Evolutionary conservation across 441 rosid species (phyloP), one percentile per base, ranked within the genome.

Genomic region (Adansonia grandidieri): DNA sequence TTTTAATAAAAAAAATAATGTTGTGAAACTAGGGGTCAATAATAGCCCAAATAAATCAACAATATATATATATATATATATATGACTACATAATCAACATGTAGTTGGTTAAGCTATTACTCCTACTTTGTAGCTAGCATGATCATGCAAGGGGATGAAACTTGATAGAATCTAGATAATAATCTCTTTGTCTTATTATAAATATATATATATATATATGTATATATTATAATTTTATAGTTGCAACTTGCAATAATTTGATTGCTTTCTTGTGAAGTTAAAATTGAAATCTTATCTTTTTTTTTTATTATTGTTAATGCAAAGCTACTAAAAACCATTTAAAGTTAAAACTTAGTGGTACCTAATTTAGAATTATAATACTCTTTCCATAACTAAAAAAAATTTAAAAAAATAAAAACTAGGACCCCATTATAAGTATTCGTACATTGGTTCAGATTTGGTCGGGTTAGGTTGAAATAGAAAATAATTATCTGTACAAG

Each of bases 271-370:
- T 61, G 22, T 48, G 65, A 78, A 80, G 77, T 76, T 79, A 81
- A 85, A 73, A 40, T 80, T 81, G 74, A 79, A 77, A 84, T 44
- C 54, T 78, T 58, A 78, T 83, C 79, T 48, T 50, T 42, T 3
- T 3, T 7, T 63, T 32, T n/a, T n/a, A n/a, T n/a, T 15, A 13
- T 32, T 69, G 24, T 62, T 19, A 73, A 50, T 20, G 67, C 53
- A 28, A 77, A 64, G 70, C 82, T 57, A 78, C 57, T 37, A 28
- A 1, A 71, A 51, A 48, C 45, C 14, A 53, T 0, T 9, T 53
- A 19, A 53, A 53, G 19, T 4, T 1, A 53, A 50, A 11, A 14
- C 13, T 50, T 14, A 50, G n/a, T 11, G 54, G n/a, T 13, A 13
- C n/a, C 54, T 13, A 53, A 53, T 53, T 53, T 53, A 53, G 57